These are phyloP conservation scores for Kluyveromyces siamensis DNA, from an alignment of 805 yeast species.

Conservation along the genomic window DNA sequence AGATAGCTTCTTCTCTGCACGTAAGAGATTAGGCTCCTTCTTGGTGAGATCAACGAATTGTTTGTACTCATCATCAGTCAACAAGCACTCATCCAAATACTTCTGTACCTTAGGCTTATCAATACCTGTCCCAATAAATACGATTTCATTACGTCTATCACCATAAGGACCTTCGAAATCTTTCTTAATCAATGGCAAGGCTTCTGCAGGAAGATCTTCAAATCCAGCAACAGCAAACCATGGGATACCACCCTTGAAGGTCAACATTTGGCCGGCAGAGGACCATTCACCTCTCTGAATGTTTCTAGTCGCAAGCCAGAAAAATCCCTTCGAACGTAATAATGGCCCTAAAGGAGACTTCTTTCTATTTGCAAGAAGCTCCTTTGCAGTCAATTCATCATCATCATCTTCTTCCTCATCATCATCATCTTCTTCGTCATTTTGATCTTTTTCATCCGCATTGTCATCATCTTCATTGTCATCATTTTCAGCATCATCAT, in stretches of 20 bases:
- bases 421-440: slow-evolving; percentile 24
- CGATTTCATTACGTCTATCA: slow-evolving; percentile 38
- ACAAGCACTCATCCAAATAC: slow-evolving; percentile 31
- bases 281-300: slow-evolving; percentile 38
- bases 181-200: slow-evolving; percentile 24
- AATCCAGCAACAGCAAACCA: slow-evolving; percentile 33
- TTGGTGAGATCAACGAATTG: slow-evolving; percentile 23
- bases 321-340: slow-evolving; percentile 36
- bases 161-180: slow-evolving; percentile 35
- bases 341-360: slow-evolving; percentile 31
- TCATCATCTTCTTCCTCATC: slow-evolving; percentile 26
- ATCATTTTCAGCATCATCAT: slow-evolving; percentile 20
- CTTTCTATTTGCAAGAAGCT: slow-evolving; percentile 28
- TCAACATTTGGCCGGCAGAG: slow-evolving; percentile 36
- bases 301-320: slow-evolving; percentile 37
- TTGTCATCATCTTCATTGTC: slow-evolving; percentile 13
- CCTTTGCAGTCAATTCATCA: slow-evolving; percentile 26
- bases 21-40: slow-evolving; percentile 22
- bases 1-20: slow-evolving; percentile 27
- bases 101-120: slow-evolving; percentile 23
- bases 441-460: slow-evolving; percentile 21
- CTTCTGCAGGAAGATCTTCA: slow-evolving; percentile 28
- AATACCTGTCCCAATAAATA: slow-evolving; percentile 35
- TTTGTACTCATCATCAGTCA: slow-evolving; percentile 32
- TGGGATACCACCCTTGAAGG: slow-evolving; percentile 34